These are phyloP conservation scores for Monosporozyma solicola DNA, from an alignment of 805 yeast genomes.

Conservation along the genomic window DNA sequence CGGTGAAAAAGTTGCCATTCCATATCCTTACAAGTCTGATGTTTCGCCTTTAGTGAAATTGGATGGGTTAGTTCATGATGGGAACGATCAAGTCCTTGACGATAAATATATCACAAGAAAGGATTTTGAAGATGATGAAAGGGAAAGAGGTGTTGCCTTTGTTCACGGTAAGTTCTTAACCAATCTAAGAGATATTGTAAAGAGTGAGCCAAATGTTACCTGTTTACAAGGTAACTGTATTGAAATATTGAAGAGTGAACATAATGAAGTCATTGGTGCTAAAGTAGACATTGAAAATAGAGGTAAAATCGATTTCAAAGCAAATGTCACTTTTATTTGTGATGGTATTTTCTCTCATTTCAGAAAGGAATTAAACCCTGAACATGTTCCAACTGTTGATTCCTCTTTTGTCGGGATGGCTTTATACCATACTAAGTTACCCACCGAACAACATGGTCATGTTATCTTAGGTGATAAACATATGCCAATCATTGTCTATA, in stretches of 20 bases:
- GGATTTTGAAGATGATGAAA: conserved; percentile 52
- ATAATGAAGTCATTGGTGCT: conserved; percentile 66
- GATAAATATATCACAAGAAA: conserved; percentile 40
- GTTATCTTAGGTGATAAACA: conserved; percentile 71
- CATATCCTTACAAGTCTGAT: conserved; percentile 61
- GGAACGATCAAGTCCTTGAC: conserved; percentile 46
- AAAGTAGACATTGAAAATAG: conserved; percentile 42
- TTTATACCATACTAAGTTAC: conserved; percentile 64
- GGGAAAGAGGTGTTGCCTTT: conserved; percentile 70
- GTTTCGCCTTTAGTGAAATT: conserved; percentile 41
- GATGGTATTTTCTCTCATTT: conserved; percentile 95
- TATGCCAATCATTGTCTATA: conserved; percentile 84
- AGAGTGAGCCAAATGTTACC: conserved; percentile 63
- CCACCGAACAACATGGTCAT: conserved; percentile 74
- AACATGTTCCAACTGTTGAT: conserved; percentile 55
- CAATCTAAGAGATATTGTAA: conserved; percentile 66
- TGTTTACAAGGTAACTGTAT: conserved; percentile 79
- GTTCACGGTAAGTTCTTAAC: conserved; percentile 85
- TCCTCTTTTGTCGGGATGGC: conserved; percentile 85
- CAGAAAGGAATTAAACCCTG: conserved; percentile 60
- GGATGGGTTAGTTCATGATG: conserved; percentile 46
- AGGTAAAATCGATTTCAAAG: conserved; percentile 38
- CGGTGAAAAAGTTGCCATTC: conserved; percentile 47
- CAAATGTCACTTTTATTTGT: conserved; percentile 65
- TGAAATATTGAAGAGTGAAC: conserved; percentile 45